Conservation (phyloP, 2,329 filamentous ascomycete genomes). For the Fusarium tricinctum region DNA sequence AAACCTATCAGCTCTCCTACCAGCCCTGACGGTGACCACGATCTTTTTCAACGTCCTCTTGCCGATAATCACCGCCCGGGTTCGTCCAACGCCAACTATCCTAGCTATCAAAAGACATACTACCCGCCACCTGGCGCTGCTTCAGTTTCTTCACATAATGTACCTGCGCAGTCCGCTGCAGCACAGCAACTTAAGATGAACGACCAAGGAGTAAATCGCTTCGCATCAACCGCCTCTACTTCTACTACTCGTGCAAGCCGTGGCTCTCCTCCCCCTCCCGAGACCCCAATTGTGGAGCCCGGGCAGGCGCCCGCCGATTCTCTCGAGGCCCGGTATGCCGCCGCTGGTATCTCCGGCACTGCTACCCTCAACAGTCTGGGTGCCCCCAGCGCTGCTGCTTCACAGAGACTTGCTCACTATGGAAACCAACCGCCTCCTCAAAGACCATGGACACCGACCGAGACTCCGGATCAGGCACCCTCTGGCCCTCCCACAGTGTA, state of each 20-base stretch:
- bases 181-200: slow-evolving; percentile 51
- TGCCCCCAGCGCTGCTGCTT: slow-evolving; percentile 80
- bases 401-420: slow-evolving; percentile 86
- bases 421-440: slow-evolving; percentile 58
- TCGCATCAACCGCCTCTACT: slow-evolving; percentile 87
- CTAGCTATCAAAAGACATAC: slow-evolving; percentile 70
- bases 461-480: slow-evolving; percentile 85
- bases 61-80: slow-evolving; percentile 59
- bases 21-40: slow-evolving; percentile 81
- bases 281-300: slow-evolving; percentile 86
- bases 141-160: slow-evolving; percentile 54
- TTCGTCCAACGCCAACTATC: slow-evolving; percentile 59
- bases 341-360: slow-evolving; percentile 88
- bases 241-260: slow-evolving; percentile 93
- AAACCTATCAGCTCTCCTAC: slow-evolving; percentile 87
- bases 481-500: slow-evolving; percentile 94
- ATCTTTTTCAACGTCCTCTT: slow-evolving; percentile 80
- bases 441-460: slow-evolving; percentile 94
- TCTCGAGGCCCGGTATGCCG: slow-evolving; percentile 92
- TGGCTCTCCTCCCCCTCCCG: slow-evolving; percentile 93
- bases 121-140: slow-evolving; percentile 69
- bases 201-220: slow-evolving; percentile 70
- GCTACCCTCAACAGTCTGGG: slow-evolving; percentile 83
- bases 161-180: slow-evolving; percentile 40
- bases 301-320: slow-evolving; percentile 79